Evolutionary conservation across 148 eudicot genomes (phyloP).

Genomic region (Nepenthes mirabilis): DNA sequence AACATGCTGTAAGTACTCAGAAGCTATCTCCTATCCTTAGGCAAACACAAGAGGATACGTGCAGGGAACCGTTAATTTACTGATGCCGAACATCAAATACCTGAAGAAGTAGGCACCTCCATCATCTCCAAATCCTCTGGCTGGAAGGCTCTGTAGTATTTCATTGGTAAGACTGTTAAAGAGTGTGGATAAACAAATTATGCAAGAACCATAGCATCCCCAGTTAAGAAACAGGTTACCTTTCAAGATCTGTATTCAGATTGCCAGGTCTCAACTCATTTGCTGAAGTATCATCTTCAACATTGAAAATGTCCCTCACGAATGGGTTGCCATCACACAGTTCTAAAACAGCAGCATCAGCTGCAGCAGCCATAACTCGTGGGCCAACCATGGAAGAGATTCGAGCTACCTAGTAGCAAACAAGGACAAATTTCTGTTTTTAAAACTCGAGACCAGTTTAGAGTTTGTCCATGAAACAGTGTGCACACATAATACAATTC

Average conservation of each 20-base stretch:
- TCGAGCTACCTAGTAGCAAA: constrained; percentile 46
- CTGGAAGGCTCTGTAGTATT: constrained; percentile 27
- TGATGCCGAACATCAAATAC: constrained; percentile 8
- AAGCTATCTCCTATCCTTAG: too few relatives aligned
- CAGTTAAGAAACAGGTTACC: constrained; percentile 18
- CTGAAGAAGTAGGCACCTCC: constrained; percentile 20
- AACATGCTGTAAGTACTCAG: too few relatives aligned
- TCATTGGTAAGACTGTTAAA: constrained; percentile 2
- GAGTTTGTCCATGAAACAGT: neutral
- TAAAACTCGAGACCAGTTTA: neutral
- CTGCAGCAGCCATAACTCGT: constrained; percentile 59
- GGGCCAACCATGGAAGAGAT: constrained; percentile 68
- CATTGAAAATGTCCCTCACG: constrained; percentile 53
- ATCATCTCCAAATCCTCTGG: constrained; percentile 36
- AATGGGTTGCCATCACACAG: constrained; percentile 70
- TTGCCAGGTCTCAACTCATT: constrained; percentile 29
- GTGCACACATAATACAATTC: neutral
- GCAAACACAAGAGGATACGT: neutral
- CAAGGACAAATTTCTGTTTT: neutral
- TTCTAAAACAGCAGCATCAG: constrained; percentile 66
- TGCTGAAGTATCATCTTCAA: constrained; percentile 26
- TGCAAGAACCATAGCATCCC: neutral
- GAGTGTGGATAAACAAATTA: constrained; percentile 2
- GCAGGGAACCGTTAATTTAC: neutral
- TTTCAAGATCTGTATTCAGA: constrained; percentile 28